phyloP scores from a whole-genome alignment of 1,139 yeast species.

The Candida frijolesensis region DNA sequence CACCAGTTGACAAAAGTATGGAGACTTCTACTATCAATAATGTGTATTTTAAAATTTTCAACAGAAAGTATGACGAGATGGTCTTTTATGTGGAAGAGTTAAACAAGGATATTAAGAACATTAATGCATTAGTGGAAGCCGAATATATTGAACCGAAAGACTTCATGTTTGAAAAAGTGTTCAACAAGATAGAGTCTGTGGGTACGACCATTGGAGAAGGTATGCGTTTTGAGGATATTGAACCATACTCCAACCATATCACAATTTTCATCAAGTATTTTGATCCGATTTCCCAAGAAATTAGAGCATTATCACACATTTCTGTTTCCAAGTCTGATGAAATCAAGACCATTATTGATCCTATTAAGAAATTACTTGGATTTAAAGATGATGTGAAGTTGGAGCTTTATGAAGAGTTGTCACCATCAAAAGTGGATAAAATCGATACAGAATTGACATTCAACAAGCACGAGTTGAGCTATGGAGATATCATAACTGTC shows the following conservation, averaged over 20 bases:
- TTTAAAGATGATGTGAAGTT: slow-evolving; percentile 43
- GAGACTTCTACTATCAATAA: slow-evolving; percentile 33
- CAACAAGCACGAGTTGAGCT: slow-evolving; percentile 65
- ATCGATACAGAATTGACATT: slow-evolving; percentile 49
- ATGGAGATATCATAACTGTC: slow-evolving; percentile 79
- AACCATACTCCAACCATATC: slow-evolving; percentile 39
- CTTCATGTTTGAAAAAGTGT: slow-evolving; percentile 28
- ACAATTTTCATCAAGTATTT: slow-evolving; percentile 71
- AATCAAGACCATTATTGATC: slow-evolving; percentile 46
- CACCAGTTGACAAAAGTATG: slow-evolving; percentile 44
- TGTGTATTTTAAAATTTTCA: slow-evolving; percentile 44
- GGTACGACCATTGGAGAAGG: slow-evolving; percentile 10
- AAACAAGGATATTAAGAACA: slow-evolving; percentile 32
- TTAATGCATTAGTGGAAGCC: slow-evolving; percentile 16
- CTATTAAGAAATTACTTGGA: slow-evolving; percentile 47
- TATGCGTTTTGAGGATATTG: slow-evolving; percentile 21
- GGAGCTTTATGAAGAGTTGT: slow-evolving; percentile 69
- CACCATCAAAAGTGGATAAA: slow-evolving; percentile 60
- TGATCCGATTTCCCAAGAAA: slow-evolving; percentile 55
- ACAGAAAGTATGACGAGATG: slow-evolving; percentile 46
- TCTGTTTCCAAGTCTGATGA: slow-evolving; percentile 53
- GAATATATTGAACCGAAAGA: slow-evolving; percentile 21
- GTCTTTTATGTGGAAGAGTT: slow-evolving; percentile 51
- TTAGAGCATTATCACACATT: slow-evolving; percentile 67
- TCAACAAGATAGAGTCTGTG: slow-evolving; percentile 20